Percentiles rank a stretch among this genome's conserved stretches.
These are phyloP conservation scores for Sclerotinia borealis DNA, from an alignment of 2,329 filamentous ascomycete species.

Conservation along the genomic window DNA sequence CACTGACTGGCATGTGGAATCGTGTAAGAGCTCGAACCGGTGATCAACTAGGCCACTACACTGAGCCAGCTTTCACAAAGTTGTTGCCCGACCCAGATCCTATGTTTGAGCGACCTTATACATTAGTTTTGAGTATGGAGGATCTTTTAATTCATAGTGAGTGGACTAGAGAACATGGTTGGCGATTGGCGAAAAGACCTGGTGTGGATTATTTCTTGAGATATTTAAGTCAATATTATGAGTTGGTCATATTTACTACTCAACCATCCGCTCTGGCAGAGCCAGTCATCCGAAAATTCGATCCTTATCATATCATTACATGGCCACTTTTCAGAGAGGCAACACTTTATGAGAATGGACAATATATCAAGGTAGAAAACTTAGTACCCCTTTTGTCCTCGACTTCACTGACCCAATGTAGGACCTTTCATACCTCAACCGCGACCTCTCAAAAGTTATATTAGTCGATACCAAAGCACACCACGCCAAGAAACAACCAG, in stretches of 20 bases:
- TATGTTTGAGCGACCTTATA: slow-evolving; percentile 78
- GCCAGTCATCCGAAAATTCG: slow-evolving; percentile 84
- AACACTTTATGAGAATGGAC: slow-evolving; percentile 93
- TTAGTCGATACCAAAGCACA: slow-evolving; percentile 81
- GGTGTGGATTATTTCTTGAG: slow-evolving; percentile 96
- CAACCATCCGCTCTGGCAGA: slow-evolving; percentile 80
- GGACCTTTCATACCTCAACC: slow-evolving; percentile 97
- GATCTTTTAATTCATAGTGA: slow-evolving; percentile 92
- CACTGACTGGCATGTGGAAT: slow-evolving; percentile 67
- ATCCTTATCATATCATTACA: slow-evolving; percentile 90
- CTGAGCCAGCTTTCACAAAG: slow-evolving; percentile 91
- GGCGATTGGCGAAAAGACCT: slow-evolving; percentile 90
- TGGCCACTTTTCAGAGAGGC: slow-evolving; percentile 94
- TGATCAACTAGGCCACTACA: slow-evolving; percentile 83
- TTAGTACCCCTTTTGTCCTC: not conserved
- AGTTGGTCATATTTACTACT: slow-evolving; percentile 91
- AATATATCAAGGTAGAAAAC: slow-evolving; percentile 85
- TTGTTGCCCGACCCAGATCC: slow-evolving; percentile 79
- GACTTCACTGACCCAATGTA: slow-evolving; percentile 35
- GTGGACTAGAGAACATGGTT: slow-evolving; percentile 90
- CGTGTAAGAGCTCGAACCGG: slow-evolving; percentile 69
- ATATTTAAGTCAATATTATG: slow-evolving; percentile 96
- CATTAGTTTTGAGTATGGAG: slow-evolving; percentile 85
- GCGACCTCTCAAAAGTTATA: slow-evolving; percentile 90
- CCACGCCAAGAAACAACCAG: slow-evolving; percentile 85